Base-by-base conservation (phyloP, 345 rosid genomes). In the Brassica cretica region DNA sequence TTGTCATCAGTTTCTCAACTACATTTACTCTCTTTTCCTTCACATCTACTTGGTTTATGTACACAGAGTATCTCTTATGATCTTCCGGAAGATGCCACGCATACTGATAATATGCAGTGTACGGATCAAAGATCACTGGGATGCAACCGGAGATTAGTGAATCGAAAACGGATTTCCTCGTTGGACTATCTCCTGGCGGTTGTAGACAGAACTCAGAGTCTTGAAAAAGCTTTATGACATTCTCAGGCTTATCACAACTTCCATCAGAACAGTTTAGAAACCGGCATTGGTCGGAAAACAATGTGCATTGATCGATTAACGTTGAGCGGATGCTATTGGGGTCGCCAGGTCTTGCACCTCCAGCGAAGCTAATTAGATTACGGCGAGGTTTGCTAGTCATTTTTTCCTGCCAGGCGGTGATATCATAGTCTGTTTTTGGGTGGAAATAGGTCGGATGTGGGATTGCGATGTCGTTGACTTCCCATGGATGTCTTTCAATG, bases 381-480 rank as follows among this genome's bases (percentile, higher is more conserved):
- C 55, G 82, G 1, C 97, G 90, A 14, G 58, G 63, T 2, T 86
- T 76, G 27, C 76, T n/a, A 0, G 82, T 84, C 21, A 87, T 77
- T 70, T 77, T 88, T 4, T 14, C 76, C 72, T 93, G 94, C 98
- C 98, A 88, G 10, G 75, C 25, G 25, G 84, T 14, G 41, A 88
- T 83, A 56, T 88, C 94, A 0, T 84, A 29, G 12, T 89, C 94
- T 0, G 89, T 82, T 69, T 83, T 83, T 0, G 96, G 98, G 46
- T 93, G 98, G 66, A 91, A 89, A 74, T 77, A 79, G 3, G 94
- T 91, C 3, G 98, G 98, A 64, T 88, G 98, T 0, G 98, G 96
- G 62, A 93, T 85, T 0, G 90, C 94, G 0, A 93, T 76, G 83
- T 89, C 94, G 27, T 89, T 91, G 1, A 84, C 46, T 5, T 91